Percentiles rank a stretch among this genome's conserved stretches.
Evolutionary conservation across 176 grass and related monocot species (phyloP).

Genomic region (Tillandsia leiboldiana): DNA sequence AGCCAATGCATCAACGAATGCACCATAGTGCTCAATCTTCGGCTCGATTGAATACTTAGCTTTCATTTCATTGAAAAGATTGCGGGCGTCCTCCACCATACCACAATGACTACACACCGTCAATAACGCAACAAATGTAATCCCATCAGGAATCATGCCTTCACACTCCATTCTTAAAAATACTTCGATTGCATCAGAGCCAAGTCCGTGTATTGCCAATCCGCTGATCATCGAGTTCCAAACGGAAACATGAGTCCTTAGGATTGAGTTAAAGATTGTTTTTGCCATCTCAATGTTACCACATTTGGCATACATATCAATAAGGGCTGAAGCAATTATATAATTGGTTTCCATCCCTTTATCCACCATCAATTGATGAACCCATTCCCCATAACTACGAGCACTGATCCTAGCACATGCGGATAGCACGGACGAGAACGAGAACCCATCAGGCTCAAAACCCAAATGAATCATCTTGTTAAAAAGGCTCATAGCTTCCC

Average conservation of each 20-base stretch:
- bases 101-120: constrained; percentile 67
- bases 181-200: constrained; percentile 31
- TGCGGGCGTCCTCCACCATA: constrained; percentile 44
- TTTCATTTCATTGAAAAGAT: constrained; percentile 37
- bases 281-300: constrained; percentile 43
- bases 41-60: constrained; percentile 37
- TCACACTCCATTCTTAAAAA: constrained; percentile 40
- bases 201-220: constrained; percentile 52
- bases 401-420: constrained; percentile 55
- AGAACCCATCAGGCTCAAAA: constrained; percentile 46
- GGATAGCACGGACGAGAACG: constrained; percentile 52
- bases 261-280: constrained; percentile 33
- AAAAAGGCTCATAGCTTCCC: constrained; percentile 51
- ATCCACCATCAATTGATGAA: constrained; percentile 46
- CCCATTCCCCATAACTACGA: constrained; percentile 34
- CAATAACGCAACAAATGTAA: constrained; percentile 55
- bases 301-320: constrained; percentile 76
- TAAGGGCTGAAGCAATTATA: constrained; percentile 43
- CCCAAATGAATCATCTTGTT: constrained; percentile 38
- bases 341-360: constrained; percentile 41
- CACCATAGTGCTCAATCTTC: constrained; percentile 53
- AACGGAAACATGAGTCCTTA: constrained; percentile 31
- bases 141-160: constrained; percentile 41
- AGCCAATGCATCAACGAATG: constrained; percentile 45
- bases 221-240: constrained; percentile 64